phyloP scores from a whole-genome alignment of 2,329 filamentous ascomycete genomes.

The Balansia obtecta region DNA sequence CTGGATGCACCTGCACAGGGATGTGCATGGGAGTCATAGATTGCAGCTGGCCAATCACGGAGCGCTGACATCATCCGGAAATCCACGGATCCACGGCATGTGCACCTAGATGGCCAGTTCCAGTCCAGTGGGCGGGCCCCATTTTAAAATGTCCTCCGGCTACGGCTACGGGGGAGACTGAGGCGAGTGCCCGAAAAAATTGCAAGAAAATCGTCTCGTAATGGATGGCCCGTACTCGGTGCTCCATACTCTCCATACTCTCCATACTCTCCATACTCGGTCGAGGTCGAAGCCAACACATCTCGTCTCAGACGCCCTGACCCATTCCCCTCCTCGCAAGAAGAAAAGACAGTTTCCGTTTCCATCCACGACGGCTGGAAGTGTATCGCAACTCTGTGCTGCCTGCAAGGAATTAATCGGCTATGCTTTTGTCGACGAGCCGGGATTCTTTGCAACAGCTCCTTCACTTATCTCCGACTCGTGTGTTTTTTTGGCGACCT shows the following conservation, averaged over 20 bases:
- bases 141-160: conserved; percentile 4
- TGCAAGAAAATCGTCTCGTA: conserved; percentile 5
- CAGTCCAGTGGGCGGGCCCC: conserved; percentile 1
- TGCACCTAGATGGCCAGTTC: neutral
- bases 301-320: neutral
- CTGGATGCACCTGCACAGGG: too few relatives aligned
- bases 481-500: neutral
- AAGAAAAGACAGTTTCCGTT: neutral
- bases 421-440: conserved; percentile 1
- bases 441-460: neutral
- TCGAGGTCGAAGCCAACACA: too few relatives aligned
- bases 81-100: conserved; percentile 4
- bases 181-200: conserved; percentile 1
- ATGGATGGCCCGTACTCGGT: too few relatives aligned
- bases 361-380: neutral
- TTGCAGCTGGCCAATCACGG: too few relatives aligned
- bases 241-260: too few relatives aligned
- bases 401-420: conserved; percentile 4
- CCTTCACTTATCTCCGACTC: neutral
- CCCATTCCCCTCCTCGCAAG: neutral
- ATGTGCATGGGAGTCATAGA: too few relatives aligned
- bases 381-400: neutral
- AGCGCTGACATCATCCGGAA: conserved; percentile 7
- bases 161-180: neutral
- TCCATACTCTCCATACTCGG: too few relatives aligned